Conservation (phyloP, 2,329 filamentous ascomycete genomes). For the Colletotrichum orbiculare region DNA sequence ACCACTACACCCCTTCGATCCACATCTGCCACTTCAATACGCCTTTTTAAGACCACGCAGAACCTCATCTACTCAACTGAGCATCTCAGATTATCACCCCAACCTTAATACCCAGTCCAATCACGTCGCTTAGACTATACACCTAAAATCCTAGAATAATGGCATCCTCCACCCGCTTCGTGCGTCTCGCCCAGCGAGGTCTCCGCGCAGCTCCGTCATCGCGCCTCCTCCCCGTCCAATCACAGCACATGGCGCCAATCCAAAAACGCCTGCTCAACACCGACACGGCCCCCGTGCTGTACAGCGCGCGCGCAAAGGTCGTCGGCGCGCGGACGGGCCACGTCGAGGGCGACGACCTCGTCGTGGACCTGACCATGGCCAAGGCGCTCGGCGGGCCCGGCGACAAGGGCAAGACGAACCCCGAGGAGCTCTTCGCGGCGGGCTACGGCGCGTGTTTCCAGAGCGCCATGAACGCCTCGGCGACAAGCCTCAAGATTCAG, state of each 20-base stretch:
- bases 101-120: not conserved
- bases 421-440: constrained; percentile 59
- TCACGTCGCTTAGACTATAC: not conserved
- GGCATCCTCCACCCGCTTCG: constrained; percentile 16
- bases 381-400: constrained; percentile 54
- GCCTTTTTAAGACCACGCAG: not conserved
- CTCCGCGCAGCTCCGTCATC: not conserved
- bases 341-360: constrained; percentile 43
- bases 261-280: constrained; percentile 49
- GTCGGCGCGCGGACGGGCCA: constrained; percentile 49
- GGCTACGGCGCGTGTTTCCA: constrained; percentile 61
- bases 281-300: constrained; percentile 50
- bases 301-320: constrained; percentile 50
- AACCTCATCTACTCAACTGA: not conserved
- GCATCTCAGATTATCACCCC: not conserved
- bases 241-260: not conserved
- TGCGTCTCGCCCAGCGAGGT: constrained; percentile 23
- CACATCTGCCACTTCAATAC: not conserved
- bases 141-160: not conserved
- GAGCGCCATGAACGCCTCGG: constrained; percentile 56
- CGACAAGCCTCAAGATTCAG: constrained; percentile 51
- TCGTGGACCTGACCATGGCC: constrained; percentile 53
- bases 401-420: constrained; percentile 55
- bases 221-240: not conserved
- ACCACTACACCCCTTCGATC: constrained; percentile 6